These are phyloP conservation scores for Conidiobolus incongruus DNA, from an alignment of 371 early-diverging fungal genomes.

Conservation along the genomic window DNA sequence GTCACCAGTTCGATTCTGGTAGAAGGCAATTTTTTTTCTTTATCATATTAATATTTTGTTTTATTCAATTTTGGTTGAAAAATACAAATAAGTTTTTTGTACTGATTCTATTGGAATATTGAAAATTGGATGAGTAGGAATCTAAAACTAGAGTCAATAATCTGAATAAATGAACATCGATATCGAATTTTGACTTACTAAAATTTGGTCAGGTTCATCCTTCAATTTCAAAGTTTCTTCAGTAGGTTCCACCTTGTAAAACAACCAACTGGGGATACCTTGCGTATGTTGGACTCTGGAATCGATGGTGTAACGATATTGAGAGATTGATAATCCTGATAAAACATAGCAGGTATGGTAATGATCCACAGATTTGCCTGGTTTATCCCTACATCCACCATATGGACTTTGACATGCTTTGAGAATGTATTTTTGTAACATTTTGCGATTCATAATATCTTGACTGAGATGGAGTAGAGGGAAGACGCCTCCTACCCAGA, in stretches of 20 bases:
- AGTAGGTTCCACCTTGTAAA: conserved; percentile 9
- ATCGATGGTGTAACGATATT: conserved; percentile 12
- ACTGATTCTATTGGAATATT: conserved; percentile 12
- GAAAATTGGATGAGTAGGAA: conserved; percentile 11
- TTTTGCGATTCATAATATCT: background rate
- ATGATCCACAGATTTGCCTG: conserved; percentile 58
- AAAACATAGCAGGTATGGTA: conserved; percentile 94
- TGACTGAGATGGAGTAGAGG: conserved; percentile 36
- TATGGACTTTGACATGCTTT: conserved; percentile 52
- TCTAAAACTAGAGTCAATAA: background rate
- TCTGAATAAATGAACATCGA: background rate
- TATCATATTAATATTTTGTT: no score
- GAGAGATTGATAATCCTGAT: conserved; percentile 53
- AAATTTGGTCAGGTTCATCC: conserved; percentile 22
- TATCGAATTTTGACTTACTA: conserved; percentile 13
- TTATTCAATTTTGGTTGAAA: no score
- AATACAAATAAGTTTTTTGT: conserved; percentile 8
- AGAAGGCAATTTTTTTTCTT: no score
- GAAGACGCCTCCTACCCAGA: conserved; percentile 84
- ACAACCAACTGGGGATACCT: conserved; percentile 10
- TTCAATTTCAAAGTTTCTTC: conserved; percentile 17
- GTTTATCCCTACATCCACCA: conserved; percentile 87
- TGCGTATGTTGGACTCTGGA: conserved; percentile 2
- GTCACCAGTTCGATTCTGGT: no score
- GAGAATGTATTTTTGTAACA: conserved; percentile 64